Conservation (phyloP, 2,329 filamentous ascomycete species). For the Cladosporium phlei region DNA sequence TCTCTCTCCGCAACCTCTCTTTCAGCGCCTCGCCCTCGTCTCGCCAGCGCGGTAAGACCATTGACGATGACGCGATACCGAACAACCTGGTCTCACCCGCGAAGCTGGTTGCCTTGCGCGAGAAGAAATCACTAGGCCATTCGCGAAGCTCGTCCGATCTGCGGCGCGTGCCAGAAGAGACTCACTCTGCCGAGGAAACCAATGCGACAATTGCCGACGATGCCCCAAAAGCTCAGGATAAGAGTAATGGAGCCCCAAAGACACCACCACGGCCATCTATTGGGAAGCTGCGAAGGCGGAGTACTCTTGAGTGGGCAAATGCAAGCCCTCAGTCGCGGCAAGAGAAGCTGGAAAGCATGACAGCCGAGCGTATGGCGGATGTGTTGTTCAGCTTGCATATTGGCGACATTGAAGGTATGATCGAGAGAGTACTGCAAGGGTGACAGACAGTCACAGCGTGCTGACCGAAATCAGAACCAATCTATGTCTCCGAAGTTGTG, state of each 20-base stretch:
- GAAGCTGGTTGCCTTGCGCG: constrained; percentile 56
- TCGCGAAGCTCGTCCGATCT: constrained; percentile 57
- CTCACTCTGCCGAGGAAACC: neutral
- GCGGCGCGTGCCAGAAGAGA: constrained; percentile 29
- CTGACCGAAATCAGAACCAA: constrained; percentile 52
- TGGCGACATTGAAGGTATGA: constrained; percentile 45
- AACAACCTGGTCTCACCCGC: constrained; percentile 61
- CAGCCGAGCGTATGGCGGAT: constrained; percentile 71
- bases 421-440: neutral
- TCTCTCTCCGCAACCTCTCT: constrained; percentile 80
- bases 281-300: constrained; percentile 47
- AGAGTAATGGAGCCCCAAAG: constrained; percentile 15
- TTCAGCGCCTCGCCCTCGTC: constrained; percentile 51
- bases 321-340: constrained; percentile 60
- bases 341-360: constrained; percentile 68
- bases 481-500: constrained; percentile 85
- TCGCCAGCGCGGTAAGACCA: constrained; percentile 54
- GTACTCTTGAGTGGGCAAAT: constrained; percentile 60
- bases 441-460: neutral
- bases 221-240: neutral
- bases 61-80: constrained; percentile 71
- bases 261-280: constrained; percentile 33
- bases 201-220: neutral
- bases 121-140: constrained; percentile 47
- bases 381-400: constrained; percentile 84